Evolutionary conservation across 2,329 filamentous ascomycete genomes (phyloP), one percentile per base, ranked within the genome.

Genomic region (Paecilomyces formosus): DNA sequence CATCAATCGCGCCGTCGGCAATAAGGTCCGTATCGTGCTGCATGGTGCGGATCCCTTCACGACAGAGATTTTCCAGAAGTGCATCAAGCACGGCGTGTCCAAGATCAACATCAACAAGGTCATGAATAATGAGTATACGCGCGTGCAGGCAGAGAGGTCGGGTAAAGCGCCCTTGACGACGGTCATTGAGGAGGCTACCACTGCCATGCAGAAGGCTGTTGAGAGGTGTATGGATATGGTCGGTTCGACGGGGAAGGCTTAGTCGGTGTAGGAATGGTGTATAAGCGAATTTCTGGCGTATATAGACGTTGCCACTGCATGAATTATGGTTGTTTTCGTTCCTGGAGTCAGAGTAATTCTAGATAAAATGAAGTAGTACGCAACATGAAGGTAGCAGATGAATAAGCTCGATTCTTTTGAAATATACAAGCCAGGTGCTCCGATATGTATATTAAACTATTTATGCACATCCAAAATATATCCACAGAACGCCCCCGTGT

Each of bases 71-170:
- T 80, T 84, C 62, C 70, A 74, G 50, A 78, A 79, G 65, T 84
- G 82, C 58, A 82, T 85, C 60, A 75, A 76, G 58, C 76, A 76
- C 55, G 83, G 83, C 5, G 79, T 85, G 35, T 78, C 79, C 18
- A 81, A 84, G 67, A 73, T 84, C 49, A 85, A 85, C 69, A 79
- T 85, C 53, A 85, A 85, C 65, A 83, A 84, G 70, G 78, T 83
- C 26, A 75, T 85, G 65, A 83, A 81, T 70, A 72, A 78, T 66
- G 70, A 79, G 69, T 79, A 81, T 71, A 70, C 79, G 60, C 66
- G 70, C 58, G 69, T 82, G 61, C 76, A 78, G 77, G 60, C 69
- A 53, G 76, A 79, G 65, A 79, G 78, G 64, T 80, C 81, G 1
- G 80, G 78, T 1, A 78, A 76, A 60, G 76, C 78, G 33, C 80